Evolutionary conservation across 164 flowering plant genomes (phyloP).

Genomic region (Piper betle): DNA sequence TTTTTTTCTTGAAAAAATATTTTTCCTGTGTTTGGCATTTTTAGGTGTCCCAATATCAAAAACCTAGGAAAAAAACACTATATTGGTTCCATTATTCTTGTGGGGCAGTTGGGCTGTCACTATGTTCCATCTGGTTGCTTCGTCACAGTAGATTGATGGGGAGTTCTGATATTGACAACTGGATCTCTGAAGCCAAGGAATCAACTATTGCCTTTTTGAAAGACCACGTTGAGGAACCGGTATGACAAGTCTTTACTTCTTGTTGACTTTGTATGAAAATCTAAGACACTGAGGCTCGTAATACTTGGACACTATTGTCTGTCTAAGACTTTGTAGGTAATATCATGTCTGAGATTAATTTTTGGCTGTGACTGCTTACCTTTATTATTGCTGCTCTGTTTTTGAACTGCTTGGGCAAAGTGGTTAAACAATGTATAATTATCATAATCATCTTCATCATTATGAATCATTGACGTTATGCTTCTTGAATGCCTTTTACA

Average conservation of each 20-base stretch:
- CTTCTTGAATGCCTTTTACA: too few relatives aligned
- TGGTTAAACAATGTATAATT: not conserved
- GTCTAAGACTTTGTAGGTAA: not conserved
- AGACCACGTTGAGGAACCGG: conserved; percentile 95
- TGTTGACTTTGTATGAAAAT: not conserved
- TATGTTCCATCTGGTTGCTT: conserved; percentile 74
- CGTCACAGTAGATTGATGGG: conserved; percentile 88
- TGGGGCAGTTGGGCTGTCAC: conserved; percentile 77
- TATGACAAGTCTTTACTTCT: conserved; percentile 15
- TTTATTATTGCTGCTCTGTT: not conserved
- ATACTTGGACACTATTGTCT: not conserved
- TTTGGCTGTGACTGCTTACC: not conserved
- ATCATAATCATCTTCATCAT: too few relatives aligned
- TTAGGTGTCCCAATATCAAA: conserved; percentile 57
- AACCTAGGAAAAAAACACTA: conserved; percentile 55
- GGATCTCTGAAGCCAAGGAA: conserved; percentile 79
- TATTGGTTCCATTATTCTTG: conserved; percentile 83
- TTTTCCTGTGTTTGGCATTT: conserved; percentile 6
- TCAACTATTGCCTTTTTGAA: conserved; percentile 64
- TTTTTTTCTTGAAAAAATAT: not conserved
- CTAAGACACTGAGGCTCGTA: not conserved
- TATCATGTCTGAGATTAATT: not conserved
- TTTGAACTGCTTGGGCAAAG: not conserved
- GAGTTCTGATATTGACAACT: conserved; percentile 86
- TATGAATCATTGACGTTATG: too few relatives aligned